Evolutionary conservation across 495 filamentous ascomycete species (phyloP).

Genomic region (Podospora didyma): DNA sequence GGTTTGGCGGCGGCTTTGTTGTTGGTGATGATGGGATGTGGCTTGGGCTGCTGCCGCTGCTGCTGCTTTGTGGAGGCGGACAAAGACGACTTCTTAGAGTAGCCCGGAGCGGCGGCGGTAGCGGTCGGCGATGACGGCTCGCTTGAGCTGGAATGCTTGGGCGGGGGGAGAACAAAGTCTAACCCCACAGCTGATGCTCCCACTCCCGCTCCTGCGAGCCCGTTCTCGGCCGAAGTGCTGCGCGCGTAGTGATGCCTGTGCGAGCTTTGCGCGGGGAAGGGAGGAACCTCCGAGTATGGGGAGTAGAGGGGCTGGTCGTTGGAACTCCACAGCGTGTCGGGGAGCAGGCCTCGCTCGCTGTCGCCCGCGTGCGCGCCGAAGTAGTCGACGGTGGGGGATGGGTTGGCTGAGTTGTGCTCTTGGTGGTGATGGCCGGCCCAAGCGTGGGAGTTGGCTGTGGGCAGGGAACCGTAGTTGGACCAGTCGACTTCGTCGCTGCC

Average conservation of each 20-base stretch:
- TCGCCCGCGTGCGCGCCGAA: background rate
- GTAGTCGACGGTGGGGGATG: background rate
- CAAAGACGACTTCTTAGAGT: too few species aligned
- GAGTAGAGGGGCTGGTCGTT: constrained; percentile 2
- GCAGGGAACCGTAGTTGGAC: background rate
- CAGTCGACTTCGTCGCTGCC: background rate
- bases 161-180: background rate
- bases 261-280: background rate
- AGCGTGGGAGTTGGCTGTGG: background rate
- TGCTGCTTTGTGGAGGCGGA: background rate
- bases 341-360: background rate
- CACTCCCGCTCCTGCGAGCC: background rate
- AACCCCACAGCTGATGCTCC: background rate
- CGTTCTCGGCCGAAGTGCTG: background rate
- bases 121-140: background rate
- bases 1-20: background rate
- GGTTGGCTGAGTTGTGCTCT: background rate
- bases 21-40: background rate
- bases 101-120: too few species aligned
- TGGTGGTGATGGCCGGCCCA: background rate
- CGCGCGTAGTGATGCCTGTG: background rate
- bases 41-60: background rate
- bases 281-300: constrained; percentile 3
- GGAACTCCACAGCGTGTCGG: background rate
- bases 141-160: background rate